phyloP scores from a whole-genome alignment of 768 basidiomycete genomes.

The Mycena amicta region DNA sequence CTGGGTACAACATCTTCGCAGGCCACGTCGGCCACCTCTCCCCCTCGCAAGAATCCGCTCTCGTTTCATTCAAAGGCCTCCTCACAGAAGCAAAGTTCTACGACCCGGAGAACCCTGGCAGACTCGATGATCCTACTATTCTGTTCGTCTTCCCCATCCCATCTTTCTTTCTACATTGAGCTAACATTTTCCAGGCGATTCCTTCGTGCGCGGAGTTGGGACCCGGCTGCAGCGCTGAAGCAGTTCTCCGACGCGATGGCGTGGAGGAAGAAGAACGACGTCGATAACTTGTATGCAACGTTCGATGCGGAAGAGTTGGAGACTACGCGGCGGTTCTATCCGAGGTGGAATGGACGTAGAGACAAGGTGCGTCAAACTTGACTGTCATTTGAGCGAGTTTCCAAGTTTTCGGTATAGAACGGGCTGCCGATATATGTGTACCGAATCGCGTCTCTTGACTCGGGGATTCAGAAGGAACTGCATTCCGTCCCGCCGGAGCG shows the following conservation, averaged over 20 bases:
- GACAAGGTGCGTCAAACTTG: conserved; percentile 58
- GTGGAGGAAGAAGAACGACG: conserved; percentile 67
- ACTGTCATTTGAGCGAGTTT: not conserved
- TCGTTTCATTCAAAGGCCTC: conserved; percentile 56
- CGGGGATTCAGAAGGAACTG: conserved; percentile 59
- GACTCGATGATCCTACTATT: conserved; percentile 68
- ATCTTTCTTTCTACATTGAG: not conserved
- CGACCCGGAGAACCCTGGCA: conserved; percentile 36
- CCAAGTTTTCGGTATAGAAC: conserved; percentile 50
- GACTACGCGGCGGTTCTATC: conserved; percentile 64
- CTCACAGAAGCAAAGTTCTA: conserved; percentile 58
- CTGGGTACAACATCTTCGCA: conserved; percentile 31
- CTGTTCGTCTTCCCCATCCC: conserved; percentile 44
- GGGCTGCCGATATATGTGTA: conserved; percentile 81
- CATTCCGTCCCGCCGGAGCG: conserved; percentile 53
- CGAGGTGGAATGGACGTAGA: conserved; percentile 78
- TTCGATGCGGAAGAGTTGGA: conserved; percentile 66
- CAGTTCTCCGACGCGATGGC: conserved; percentile 70
- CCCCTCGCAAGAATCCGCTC: conserved; percentile 45
- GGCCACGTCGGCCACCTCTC: conserved; percentile 62
- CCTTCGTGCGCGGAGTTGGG: conserved; percentile 76
- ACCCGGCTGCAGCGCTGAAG: conserved; percentile 60
- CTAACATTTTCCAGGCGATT: conserved; percentile 61
- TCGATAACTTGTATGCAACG: conserved; percentile 62
- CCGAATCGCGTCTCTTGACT: conserved; percentile 60